Conservation (phyloP, 2,329 filamentous ascomycete genomes). For the Ophiostoma himal-ulmi region DNA sequence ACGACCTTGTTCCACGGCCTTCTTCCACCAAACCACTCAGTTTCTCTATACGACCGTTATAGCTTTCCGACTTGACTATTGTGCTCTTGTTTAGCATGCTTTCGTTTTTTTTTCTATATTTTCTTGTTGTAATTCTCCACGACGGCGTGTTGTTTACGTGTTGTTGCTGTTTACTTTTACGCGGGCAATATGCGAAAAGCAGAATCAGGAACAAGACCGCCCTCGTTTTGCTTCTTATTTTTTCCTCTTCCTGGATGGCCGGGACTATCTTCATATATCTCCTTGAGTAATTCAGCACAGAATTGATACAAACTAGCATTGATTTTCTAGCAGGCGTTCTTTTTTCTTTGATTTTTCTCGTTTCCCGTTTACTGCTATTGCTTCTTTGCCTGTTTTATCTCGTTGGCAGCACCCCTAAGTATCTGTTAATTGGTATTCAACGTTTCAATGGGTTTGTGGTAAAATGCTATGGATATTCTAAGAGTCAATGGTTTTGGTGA, state of each 20-base stretch:
- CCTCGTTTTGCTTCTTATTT: background rate
- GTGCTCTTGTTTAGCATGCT: background rate
- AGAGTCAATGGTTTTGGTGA: background rate
- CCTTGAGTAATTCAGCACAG: background rate
- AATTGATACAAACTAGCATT: background rate
- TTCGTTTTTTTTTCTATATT: background rate
- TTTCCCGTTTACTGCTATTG: too few species aligned
- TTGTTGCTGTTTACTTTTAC: background rate
- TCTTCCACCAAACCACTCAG: background rate
- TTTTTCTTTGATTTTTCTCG: background rate
- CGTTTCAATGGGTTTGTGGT: background rate
- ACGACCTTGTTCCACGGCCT: background rate
- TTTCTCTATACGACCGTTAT: background rate
- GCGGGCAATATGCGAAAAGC: constrained; percentile 7
- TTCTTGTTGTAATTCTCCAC: background rate
- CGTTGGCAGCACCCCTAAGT: too few species aligned
- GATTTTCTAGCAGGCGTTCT: background rate
- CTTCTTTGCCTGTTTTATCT: too few species aligned
- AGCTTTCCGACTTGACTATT: background rate
- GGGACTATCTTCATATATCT: background rate
- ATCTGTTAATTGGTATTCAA: background rate
- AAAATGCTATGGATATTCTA: background rate
- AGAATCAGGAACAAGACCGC: background rate
- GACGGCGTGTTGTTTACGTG: background rate
- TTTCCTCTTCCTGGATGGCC: background rate